These are phyloP conservation scores for Kurtzmaniella quercitrusa DNA, from an alignment of 1,139 yeast species.

Conservation along the genomic window DNA sequence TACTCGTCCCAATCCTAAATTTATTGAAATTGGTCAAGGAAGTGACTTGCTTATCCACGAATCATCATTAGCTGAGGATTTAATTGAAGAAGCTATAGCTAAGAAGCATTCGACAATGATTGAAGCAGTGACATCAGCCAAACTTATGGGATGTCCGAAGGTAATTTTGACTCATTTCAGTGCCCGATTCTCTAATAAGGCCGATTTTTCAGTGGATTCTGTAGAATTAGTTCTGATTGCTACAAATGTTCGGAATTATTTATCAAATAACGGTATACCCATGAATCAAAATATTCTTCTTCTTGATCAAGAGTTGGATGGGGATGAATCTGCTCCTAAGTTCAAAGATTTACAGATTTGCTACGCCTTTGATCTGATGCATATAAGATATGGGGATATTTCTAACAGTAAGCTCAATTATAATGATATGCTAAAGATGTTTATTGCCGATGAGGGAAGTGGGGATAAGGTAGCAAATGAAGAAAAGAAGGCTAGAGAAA, in stretches of 20 bases:
- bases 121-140: constrained; percentile 75
- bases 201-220: constrained; percentile 32
- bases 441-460: constrained; percentile 4
- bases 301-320: constrained; percentile 4
- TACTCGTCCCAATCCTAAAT: constrained; percentile 70
- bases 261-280: constrained; percentile 15
- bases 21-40: constrained; percentile 60
- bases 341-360: constrained; percentile 29
- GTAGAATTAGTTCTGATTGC: constrained; percentile 20
- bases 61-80: constrained; percentile 81
- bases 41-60: constrained; percentile 87
- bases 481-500: constrained; percentile 20
- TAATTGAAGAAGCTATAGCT: constrained; percentile 73
- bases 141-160: constrained; percentile 67
- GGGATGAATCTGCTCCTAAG: neutral
- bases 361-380: constrained; percentile 42
- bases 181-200: constrained; percentile 77
- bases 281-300: constrained; percentile 3
- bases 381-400: constrained; percentile 21
- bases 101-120: constrained; percentile 89
- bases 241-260: constrained; percentile 21
- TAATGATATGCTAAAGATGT: constrained; percentile 15
- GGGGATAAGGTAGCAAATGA: constrained; percentile 5
- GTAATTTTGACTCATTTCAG: constrained; percentile 87
- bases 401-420: constrained; percentile 16